These are phyloP conservation scores for Lathyrus tuberosus DNA, from an alignment of 306 rosid genomes.

Conservation along the genomic window DNA sequence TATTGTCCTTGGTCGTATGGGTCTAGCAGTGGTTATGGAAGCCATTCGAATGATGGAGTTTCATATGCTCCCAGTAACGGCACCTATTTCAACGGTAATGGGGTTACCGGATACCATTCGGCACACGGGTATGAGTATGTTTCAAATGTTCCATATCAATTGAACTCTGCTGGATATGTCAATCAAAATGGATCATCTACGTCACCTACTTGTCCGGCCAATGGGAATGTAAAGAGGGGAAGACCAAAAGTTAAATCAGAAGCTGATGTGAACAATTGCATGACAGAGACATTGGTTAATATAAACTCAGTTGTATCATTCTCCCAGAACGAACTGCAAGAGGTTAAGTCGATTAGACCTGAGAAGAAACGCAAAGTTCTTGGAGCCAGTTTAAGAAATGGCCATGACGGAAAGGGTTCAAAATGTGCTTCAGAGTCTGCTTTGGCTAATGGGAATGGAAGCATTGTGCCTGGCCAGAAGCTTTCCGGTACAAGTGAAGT, in stretches of 20 bases:
- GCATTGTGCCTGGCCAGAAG: slow-evolving; percentile 54
- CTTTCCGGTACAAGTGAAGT: slow-evolving; percentile 51
- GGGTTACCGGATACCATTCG: slow-evolving; percentile 69
- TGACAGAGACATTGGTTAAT: slow-evolving; percentile 49
- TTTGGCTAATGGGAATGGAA: slow-evolving; percentile 64
- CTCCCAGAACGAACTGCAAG: slow-evolving; percentile 52
- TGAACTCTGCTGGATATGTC: slow-evolving; percentile 64
- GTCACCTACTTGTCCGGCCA: slow-evolving; percentile 51
- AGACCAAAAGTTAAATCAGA: slow-evolving; percentile 63
- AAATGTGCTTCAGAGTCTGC: slow-evolving; percentile 55
- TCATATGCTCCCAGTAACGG: slow-evolving; percentile 70
- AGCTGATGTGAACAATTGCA: slow-evolving; percentile 57
- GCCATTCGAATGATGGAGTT: slow-evolving; percentile 79
- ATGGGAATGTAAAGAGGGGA: slow-evolving; percentile 64
- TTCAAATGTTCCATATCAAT: slow-evolving; percentile 82
- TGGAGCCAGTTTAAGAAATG: slow-evolving; percentile 60
- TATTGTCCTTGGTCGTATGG: slow-evolving; percentile 80
- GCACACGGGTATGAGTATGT: slow-evolving; percentile 73
- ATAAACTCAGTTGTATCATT: slow-evolving; percentile 48
- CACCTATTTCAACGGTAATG: slow-evolving; percentile 65
- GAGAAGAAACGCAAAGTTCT: slow-evolving; percentile 76
- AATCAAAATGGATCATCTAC: slow-evolving; percentile 66
- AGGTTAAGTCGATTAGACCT: slow-evolving; percentile 48
- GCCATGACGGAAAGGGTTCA: slow-evolving; percentile 54
- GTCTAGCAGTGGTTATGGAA: slow-evolving; percentile 73